A percentile compares a stretch with the other conserved stretches of the same genome.
Conservation (phyloP, 768 basidiomycete genomes). For the Amanita jacksonii region DNA sequence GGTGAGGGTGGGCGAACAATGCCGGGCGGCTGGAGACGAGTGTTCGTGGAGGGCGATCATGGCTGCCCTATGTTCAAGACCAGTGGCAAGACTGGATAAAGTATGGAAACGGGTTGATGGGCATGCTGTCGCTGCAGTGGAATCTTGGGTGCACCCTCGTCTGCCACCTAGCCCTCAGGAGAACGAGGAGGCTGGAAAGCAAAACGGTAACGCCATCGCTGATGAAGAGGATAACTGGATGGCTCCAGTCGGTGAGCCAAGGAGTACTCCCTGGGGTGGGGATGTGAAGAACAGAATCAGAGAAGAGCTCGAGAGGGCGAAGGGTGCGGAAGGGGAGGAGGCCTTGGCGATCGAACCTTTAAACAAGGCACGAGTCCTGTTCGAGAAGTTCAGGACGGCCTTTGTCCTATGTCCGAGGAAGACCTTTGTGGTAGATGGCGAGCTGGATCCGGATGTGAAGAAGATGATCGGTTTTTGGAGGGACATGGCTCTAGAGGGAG, state of each 20-base stretch:
- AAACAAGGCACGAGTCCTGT: conserved; percentile 31
- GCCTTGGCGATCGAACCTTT: conserved; percentile 36
- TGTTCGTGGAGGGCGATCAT: conserved; percentile 70
- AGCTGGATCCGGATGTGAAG: conserved; percentile 35
- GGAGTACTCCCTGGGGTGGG: conserved; percentile 63
- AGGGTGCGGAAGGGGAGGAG: conserved; percentile 27
- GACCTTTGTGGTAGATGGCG: conserved; percentile 24
- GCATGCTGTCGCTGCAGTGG: conserved; percentile 44
- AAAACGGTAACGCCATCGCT: conserved; percentile 4
- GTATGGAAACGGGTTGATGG: conserved; percentile 72
- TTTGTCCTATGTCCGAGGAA: conserved; percentile 45
- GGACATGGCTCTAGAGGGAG: conserved; percentile 30
- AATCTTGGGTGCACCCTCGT: conserved; percentile 51
- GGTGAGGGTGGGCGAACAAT: conserved; percentile 65
- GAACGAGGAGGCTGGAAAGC: no score
- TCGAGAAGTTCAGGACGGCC: conserved; percentile 39
- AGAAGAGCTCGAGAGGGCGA: conserved; percentile 37
- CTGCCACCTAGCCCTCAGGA: no score
- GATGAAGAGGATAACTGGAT: conserved; percentile 19
- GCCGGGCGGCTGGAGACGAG: conserved; percentile 65
- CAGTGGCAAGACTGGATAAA: conserved; percentile 69
- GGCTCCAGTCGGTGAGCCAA: conserved; percentile 28
- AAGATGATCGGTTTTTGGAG: conserved; percentile 52
- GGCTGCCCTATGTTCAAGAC: conserved; percentile 61
- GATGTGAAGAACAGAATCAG: conserved; percentile 38